Evolutionary conservation across 495 filamentous ascomycete species (phyloP).

Genomic region (Aspergillus nanangensis): DNA sequence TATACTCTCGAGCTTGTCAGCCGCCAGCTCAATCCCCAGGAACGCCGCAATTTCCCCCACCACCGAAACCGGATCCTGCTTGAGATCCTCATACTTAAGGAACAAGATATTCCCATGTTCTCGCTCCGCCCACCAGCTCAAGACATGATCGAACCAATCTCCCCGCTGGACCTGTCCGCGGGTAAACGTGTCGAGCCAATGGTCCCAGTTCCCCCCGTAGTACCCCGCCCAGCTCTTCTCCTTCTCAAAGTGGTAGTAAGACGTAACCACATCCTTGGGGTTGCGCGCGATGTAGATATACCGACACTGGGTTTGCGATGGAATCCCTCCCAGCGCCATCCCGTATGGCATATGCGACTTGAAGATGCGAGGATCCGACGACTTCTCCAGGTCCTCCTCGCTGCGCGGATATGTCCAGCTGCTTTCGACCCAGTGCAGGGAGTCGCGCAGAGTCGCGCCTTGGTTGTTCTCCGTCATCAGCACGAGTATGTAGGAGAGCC

Average conservation of each 20-base stretch:
- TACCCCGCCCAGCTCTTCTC: not conserved
- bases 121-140: slow-evolving; percentile 2
- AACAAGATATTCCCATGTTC: not conserved
- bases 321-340: not conserved
- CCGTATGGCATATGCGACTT: not conserved
- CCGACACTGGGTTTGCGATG: not conserved
- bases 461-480: not conserved
- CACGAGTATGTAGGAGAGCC: slow-evolving; percentile 1
- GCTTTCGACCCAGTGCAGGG: slow-evolving; percentile 1
- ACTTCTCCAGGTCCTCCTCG: not conserved
- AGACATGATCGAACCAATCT: not conserved
- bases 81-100: not conserved
- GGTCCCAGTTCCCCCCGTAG: not conserved
- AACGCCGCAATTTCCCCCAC: not conserved
- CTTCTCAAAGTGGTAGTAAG: slow-evolving; percentile 4
- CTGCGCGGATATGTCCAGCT: slow-evolving; percentile 1
- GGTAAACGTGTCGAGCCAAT: slow-evolving; percentile 1
- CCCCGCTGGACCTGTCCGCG: slow-evolving; percentile 1
- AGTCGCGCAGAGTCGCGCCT: not conserved
- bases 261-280: not conserved
- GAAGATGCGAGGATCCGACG: not conserved
- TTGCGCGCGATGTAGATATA: slow-evolving; percentile 5
- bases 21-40: not conserved
- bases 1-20: not conserved
- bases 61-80: not conserved